phyloP scores from a whole-genome alignment of 345 rosid genomes.

The Lumnitzera racemosa region DNA sequence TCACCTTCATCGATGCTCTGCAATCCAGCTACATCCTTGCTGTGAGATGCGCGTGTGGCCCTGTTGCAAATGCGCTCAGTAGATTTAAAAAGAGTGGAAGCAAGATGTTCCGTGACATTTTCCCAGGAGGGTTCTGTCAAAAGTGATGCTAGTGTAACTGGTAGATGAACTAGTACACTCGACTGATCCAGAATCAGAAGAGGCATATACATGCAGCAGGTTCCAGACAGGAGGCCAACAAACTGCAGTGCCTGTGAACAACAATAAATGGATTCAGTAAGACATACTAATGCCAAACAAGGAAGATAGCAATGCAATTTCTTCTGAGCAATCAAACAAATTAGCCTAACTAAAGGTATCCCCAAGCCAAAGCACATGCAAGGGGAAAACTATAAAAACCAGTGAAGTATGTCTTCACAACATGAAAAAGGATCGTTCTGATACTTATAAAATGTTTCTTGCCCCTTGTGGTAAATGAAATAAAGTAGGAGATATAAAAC shows the following conservation, averaged over 20 bases:
- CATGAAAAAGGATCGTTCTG: too few relatives aligned
- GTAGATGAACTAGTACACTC: conserved; percentile 54
- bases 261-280: background rate
- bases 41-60: conserved; percentile 10
- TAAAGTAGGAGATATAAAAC: too few relatives aligned
- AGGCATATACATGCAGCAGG: conserved; percentile 88
- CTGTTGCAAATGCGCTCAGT: conserved; percentile 56
- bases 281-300: background rate
- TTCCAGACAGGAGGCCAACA: conserved; percentile 65
- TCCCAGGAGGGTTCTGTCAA: conserved; percentile 55
- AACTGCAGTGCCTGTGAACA: conserved; percentile 51
- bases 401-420: too few relatives aligned
- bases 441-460: too few relatives aligned
- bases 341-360: too few relatives aligned
- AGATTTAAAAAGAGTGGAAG: conserved; percentile 46
- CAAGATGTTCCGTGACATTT: conserved; percentile 39
- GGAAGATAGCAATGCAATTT: too few relatives aligned
- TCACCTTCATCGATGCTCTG: conserved; percentile 42
- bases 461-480: too few relatives aligned
- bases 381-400: too few relatives aligned
- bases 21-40: conserved; percentile 14
- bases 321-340: too few relatives aligned
- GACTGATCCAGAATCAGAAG: conserved; percentile 51
- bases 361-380: too few relatives aligned
- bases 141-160: conserved; percentile 62